phyloP scores from a whole-genome alignment of 2,329 filamentous ascomycete species.

The Chrysoporthe austroafricana region DNA sequence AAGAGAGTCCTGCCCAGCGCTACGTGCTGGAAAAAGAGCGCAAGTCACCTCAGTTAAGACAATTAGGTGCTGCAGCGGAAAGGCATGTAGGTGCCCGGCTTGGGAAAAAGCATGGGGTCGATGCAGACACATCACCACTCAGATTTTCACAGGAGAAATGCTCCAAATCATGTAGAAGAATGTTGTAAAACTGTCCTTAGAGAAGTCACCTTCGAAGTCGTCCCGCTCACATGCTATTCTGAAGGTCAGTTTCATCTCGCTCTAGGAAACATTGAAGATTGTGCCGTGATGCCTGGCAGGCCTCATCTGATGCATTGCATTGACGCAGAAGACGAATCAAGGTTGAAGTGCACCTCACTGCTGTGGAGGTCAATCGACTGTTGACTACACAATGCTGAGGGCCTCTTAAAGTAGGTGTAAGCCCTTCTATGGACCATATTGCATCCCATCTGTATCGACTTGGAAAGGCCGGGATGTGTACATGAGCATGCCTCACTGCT shows the following conservation, averaged over 20 bases:
- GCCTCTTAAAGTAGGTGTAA: too few relatives aligned
- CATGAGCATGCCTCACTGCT: too few relatives aligned
- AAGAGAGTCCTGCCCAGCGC: neutral
- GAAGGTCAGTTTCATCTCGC: too few relatives aligned
- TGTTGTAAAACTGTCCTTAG: neutral
- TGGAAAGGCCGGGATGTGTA: too few relatives aligned
- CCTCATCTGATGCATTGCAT: neutral
- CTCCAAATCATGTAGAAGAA: neutral
- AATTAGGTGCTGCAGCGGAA: neutral
- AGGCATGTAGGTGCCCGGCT: neutral
- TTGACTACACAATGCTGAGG: too few relatives aligned
- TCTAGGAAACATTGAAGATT: neutral
- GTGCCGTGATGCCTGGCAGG: neutral
- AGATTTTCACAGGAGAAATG: neutral
- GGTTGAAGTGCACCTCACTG: neutral
- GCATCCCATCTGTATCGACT: too few relatives aligned
- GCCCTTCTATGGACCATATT: too few relatives aligned
- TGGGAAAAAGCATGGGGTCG: too few relatives aligned
- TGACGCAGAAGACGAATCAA: neutral
- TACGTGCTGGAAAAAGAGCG: neutral
- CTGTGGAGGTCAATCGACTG: neutral
- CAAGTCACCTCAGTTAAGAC: neutral
- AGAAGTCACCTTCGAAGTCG: neutral
- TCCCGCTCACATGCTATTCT: neutral
- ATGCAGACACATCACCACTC: conserved; percentile 10